These are phyloP conservation scores for Eimeria tenella DNA, from an alignment of 169 alveolate species.

Conservation along the genomic window DNA sequence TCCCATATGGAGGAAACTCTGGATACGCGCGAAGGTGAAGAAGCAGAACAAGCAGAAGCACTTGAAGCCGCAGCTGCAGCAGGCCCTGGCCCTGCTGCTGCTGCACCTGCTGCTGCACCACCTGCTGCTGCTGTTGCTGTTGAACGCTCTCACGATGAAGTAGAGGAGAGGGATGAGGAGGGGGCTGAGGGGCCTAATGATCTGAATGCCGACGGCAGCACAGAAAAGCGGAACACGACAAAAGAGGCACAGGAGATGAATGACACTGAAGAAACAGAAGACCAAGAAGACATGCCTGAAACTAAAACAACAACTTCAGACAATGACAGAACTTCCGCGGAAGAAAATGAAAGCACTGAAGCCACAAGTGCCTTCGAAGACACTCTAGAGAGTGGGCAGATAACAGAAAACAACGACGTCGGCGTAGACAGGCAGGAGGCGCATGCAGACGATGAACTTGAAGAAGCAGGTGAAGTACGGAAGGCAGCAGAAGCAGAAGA, in stretches of 20 bases:
- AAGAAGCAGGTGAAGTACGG: not conserved
- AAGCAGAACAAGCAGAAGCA: not conserved
- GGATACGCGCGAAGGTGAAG: not conserved
- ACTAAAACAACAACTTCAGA: too few relatives aligned
- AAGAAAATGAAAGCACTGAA: too few relatives aligned
- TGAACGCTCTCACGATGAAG: not conserved
- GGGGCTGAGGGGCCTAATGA: not conserved
- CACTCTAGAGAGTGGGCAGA: too few relatives aligned
- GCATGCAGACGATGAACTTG: not conserved
- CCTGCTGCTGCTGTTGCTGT: too few relatives aligned
- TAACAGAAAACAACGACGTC: not conserved
- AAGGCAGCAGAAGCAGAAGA: not conserved
- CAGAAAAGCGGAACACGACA: not conserved
- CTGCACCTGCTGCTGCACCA: too few relatives aligned
- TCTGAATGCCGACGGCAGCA: not conserved
- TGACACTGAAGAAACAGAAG: not conserved
- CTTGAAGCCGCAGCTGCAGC: not conserved
- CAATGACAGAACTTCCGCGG: too few relatives aligned
- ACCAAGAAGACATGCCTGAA: not conserved
- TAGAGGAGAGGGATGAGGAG: not conserved
- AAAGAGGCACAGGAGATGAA: not conserved
- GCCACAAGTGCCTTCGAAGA: too few relatives aligned
- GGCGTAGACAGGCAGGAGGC: not conserved
- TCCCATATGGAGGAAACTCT: not conserved
- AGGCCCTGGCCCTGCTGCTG: not conserved